Base-by-base conservation (phyloP, 805 yeast genomes). In the Saccharomycopsis fibuligera region DNA sequence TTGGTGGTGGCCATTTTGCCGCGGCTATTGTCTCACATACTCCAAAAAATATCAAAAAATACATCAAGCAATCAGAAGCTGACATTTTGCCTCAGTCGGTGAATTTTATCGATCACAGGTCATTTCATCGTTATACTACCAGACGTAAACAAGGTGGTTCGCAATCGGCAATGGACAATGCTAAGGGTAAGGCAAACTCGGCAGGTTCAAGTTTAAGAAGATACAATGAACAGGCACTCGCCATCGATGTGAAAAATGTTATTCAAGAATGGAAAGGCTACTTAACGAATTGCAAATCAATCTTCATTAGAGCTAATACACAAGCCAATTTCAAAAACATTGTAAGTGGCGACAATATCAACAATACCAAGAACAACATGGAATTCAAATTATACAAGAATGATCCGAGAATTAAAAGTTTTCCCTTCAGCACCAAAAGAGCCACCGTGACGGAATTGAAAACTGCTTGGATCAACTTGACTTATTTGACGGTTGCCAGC, bases 1-100 rank as follows among this genome's bases (percentile, higher is more conserved):
- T 93, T 46, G 97, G 97, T 14, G 97, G 98, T 39, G 99, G 99
- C 37, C 97, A 93, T 67, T 93, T 93, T 69, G 96, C 98, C 0
- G 99, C 93, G 17, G 96, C 96, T 0, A 84, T 93, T 38, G 73
- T 93, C 6, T 79, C 88, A 1, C 97, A 90, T 59, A 70, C 70
- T 43, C 82, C 77, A 22, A 68, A 69, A 44, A 70, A 69, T 35
- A 72, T 75, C 1, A 75, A 74, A 55, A 87, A 88, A 2, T 79
- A 79, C 54, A 74, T 70, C 19, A 66, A 69, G 51, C 69, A 70
- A 36, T 37, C 22, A 14, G 54, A 53, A 44, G 68, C 70, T 30
- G 76, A 69, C 46, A 60, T 75, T n/a, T 68, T 74, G 39, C 79
- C 76, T 47, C 87, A 81, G 62, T 74, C 78, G 16, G 95, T 83